A percentile compares a stretch with the other conserved stretches of the same genome.
Evolutionary conservation across 768 basidiomycete genomes (phyloP).

Genomic region (Russula sp.): DNA sequence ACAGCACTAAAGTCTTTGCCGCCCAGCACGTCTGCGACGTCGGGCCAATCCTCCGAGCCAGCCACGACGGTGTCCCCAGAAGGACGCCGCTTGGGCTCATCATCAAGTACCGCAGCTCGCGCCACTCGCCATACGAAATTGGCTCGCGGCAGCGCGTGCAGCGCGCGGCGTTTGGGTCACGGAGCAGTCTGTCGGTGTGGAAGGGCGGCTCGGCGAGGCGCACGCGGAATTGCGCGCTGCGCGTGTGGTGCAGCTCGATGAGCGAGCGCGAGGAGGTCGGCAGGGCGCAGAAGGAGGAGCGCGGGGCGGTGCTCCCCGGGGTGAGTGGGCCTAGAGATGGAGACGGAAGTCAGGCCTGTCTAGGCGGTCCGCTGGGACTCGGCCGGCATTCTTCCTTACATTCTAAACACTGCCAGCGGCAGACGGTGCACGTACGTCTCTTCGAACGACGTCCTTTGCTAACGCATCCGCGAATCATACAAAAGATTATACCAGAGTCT

Average conservation of each 20-base stretch:
- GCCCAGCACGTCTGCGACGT: conserved; percentile 57
- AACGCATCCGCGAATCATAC: no score
- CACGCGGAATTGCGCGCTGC: conserved; percentile 43
- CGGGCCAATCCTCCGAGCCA: conserved; percentile 47
- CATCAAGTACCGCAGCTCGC: conserved; percentile 53
- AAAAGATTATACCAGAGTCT: no score
- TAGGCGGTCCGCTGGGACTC: no score
- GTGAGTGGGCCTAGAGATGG: no score
- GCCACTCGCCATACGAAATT: conserved; percentile 58
- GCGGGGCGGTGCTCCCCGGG: conserved; percentile 37
- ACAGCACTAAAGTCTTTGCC: no score
- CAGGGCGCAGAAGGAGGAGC: conserved; percentile 41
- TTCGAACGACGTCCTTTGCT: no score
- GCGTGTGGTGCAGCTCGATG: conserved; percentile 44
- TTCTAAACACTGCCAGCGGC: no score
- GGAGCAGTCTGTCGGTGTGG: conserved; percentile 30
- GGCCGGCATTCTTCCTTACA: no score
- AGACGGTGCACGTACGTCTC: no score
- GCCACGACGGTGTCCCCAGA: conserved; percentile 50
- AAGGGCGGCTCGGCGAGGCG: conserved; percentile 53
- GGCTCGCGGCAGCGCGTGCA: conserved; percentile 44
- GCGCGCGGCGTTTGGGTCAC: conserved; percentile 38
- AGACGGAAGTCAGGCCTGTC: no score
- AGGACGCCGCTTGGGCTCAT: conserved; percentile 53
- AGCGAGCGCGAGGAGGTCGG: conserved; percentile 49